These are phyloP conservation scores for Pelargonium myrrhifolium DNA, from an alignment of 441 rosid species.

Conservation along the genomic window DNA sequence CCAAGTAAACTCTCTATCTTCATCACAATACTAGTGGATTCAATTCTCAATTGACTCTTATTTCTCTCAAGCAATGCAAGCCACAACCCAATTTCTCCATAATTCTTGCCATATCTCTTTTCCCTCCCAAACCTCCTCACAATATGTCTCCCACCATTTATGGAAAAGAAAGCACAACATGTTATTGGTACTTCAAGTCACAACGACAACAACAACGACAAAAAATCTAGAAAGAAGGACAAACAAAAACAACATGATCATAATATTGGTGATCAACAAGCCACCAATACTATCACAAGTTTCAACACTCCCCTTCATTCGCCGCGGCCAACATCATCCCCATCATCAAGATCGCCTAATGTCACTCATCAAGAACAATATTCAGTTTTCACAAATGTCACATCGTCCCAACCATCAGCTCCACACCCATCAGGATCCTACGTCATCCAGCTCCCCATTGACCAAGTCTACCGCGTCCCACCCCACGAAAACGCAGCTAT, in stretches of 20 bases:
- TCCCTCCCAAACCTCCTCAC: neutral
- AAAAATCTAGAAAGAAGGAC: neutral
- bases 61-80: constrained; percentile 1
- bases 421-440: neutral
- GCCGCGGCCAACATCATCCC: neutral
- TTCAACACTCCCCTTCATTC: constrained; percentile 1
- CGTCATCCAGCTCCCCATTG: neutral
- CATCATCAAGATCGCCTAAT: too few species aligned
- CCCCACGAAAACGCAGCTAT: neutral
- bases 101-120: neutral
- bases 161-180: neutral
- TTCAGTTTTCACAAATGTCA: neutral
- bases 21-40: neutral
- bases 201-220: too few species aligned
- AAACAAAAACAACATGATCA: neutral
- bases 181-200: too few species aligned
- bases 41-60: neutral
- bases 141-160: neutral
- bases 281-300: neutral
- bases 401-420: neutral
- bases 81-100: neutral
- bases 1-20: constrained; percentile 1
- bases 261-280: too few species aligned
- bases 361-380: too few species aligned
- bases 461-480: neutral